phyloP scores from a whole-genome alignment of 768 basidiomycete genomes.

The Leccinum uliginosum region DNA sequence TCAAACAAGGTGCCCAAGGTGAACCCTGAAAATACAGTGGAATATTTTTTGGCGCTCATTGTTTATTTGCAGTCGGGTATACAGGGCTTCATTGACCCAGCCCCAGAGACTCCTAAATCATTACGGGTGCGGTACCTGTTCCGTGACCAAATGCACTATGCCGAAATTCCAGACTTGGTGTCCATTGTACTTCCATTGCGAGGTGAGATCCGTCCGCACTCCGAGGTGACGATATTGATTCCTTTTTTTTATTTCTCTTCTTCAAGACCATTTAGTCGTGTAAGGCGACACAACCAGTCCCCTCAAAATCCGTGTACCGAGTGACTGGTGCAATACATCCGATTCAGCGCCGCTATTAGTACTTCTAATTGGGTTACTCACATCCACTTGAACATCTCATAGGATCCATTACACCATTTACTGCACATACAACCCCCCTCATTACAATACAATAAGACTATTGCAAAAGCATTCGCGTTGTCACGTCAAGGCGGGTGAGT shows the following conservation, averaged over 20 bases:
- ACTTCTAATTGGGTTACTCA: slow-evolving; percentile 2
- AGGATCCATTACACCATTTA: slow-evolving; percentile 24
- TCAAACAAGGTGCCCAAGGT: slow-evolving; percentile 77
- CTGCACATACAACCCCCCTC: slow-evolving; percentile 23
- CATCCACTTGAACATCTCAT: slow-evolving; percentile 5
- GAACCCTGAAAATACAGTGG: background rate
- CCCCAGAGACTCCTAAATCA: slow-evolving; percentile 65
- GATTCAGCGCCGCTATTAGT: slow-evolving; percentile 1
- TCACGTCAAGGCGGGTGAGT: slow-evolving; percentile 8
- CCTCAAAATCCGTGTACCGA: background rate
- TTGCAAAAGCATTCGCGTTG: background rate
- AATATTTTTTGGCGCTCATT: slow-evolving; percentile 2
- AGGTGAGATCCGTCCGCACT: slow-evolving; percentile 45
- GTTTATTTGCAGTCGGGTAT: slow-evolving; percentile 50
- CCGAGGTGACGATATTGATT: slow-evolving; percentile 3
- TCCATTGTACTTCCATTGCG: slow-evolving; percentile 70
- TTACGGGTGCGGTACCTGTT: slow-evolving; percentile 76
- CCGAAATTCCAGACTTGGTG: slow-evolving; percentile 68
- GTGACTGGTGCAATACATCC: slow-evolving; percentile 1
- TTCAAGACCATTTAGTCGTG: slow-evolving; percentile 27
- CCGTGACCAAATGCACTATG: slow-evolving; percentile 66
- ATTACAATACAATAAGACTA: slow-evolving; percentile 18
- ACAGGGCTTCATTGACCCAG: slow-evolving; percentile 87
- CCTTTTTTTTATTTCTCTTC: slow-evolving; percentile 1
- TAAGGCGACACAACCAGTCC: slow-evolving; percentile 7